phyloP scores from a whole-genome alignment of 441 rosid species.

The Gossypium aridum region DNA sequence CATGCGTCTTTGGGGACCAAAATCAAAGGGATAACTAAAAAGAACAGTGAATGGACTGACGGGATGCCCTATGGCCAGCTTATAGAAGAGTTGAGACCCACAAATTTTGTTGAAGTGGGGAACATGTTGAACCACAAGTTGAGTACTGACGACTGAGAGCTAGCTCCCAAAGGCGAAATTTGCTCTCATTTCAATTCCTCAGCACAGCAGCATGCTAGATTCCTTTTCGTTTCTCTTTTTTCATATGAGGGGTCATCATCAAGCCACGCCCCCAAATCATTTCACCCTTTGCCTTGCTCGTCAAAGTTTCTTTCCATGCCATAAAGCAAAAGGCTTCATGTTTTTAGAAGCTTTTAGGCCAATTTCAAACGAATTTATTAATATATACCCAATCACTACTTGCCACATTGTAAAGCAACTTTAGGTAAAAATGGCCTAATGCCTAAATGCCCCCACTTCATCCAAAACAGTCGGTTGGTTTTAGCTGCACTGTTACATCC shows the following conservation, averaged over 20 bases:
- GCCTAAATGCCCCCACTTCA: not conserved
- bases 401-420: not conserved
- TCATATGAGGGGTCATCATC: slow-evolving; percentile 33
- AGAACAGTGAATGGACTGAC: not conserved
- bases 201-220: slow-evolving; percentile 33
- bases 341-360: not conserved
- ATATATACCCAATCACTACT: not conserved
- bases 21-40: not conserved
- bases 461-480: not conserved
- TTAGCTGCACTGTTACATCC: slow-evolving; percentile 4
- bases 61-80: slow-evolving; percentile 5
- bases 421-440: not conserved
- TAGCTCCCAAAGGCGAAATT: not conserved
- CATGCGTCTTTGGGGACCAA: slow-evolving; percentile 1
- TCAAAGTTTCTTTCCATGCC: slow-evolving; percentile 7
- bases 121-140: slow-evolving; percentile 31
- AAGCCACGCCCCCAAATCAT: slow-evolving; percentile 51
- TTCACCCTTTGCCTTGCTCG: slow-evolving; percentile 17
- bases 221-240: slow-evolving; percentile 15
- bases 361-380: not conserved
- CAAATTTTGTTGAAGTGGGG: slow-evolving; percentile 37
- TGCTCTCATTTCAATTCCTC: slow-evolving; percentile 18
- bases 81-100: slow-evolving; percentile 31
- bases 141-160: slow-evolving; percentile 4
- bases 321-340: not conserved